Conservation (phyloP, 1,139 yeast species). For the Geotrichum reessii region DNA sequence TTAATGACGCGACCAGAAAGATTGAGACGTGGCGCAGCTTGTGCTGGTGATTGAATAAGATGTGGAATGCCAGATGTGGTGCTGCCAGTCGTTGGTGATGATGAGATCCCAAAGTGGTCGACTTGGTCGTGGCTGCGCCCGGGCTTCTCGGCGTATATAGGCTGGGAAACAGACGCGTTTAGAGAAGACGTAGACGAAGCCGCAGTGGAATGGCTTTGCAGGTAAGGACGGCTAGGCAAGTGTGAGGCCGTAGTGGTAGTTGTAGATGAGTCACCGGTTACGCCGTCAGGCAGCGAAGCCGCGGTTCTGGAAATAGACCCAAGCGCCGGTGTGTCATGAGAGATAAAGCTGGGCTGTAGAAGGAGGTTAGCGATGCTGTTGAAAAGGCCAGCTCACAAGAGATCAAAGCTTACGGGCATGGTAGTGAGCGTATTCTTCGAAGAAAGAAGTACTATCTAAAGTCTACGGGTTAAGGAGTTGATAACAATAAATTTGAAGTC, state of each 20-base stretch:
- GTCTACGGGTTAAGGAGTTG: not conserved
- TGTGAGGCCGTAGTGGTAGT: constrained; percentile 2
- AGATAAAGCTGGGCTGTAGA: not conserved
- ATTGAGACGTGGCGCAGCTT: constrained; percentile 31
- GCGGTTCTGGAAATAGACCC: constrained; percentile 17
- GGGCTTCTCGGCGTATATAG: not conserved
- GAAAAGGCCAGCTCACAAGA: not conserved
- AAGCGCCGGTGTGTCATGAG: constrained; percentile 17
- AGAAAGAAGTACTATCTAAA: not conserved
- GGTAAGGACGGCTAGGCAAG: not conserved
- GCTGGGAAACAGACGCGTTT: not conserved
- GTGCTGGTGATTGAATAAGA: constrained; percentile 14
- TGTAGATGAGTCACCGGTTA: constrained; percentile 3
- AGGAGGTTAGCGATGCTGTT: not conserved
- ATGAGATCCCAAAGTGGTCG: not conserved
- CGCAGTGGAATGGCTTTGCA: not conserved
- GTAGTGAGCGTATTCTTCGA: not conserved
- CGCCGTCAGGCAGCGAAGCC: constrained; percentile 15
- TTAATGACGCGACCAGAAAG: constrained; percentile 62
- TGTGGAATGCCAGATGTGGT: not conserved
- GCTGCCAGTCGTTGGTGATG: not conserved
- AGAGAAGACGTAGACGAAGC: constrained; percentile 2
- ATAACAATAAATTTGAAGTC: not conserved
- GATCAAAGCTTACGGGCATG: constrained; percentile 3
- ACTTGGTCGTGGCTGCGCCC: not conserved